phyloP scores from a whole-genome alignment of 2,329 filamentous ascomycete species.

The Beauveria bassiana region DNA sequence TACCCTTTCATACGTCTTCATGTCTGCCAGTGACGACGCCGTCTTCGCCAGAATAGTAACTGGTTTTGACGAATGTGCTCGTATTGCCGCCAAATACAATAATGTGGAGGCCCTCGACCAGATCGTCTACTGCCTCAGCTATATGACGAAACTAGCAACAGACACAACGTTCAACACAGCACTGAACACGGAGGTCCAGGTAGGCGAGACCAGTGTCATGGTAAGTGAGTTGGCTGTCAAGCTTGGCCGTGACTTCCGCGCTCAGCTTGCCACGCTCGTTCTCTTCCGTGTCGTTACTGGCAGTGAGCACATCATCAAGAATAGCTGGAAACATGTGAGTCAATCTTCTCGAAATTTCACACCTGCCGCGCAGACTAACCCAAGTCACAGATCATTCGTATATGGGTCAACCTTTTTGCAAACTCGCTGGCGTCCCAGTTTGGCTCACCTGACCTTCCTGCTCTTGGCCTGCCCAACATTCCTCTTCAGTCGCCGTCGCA shows the following conservation, averaged over 20 bases:
- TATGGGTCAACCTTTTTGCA: slow-evolving; percentile 91
- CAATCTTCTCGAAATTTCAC: background rate
- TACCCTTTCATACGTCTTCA: slow-evolving; percentile 95
- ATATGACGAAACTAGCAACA: slow-evolving; percentile 81
- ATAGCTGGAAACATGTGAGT: slow-evolving; percentile 73
- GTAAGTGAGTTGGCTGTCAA: slow-evolving; percentile 96
- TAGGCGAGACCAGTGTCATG: slow-evolving; percentile 89
- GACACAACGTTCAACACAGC: slow-evolving; percentile 71
- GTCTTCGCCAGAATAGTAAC: slow-evolving; percentile 91
- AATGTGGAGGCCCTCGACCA: slow-evolving; percentile 84
- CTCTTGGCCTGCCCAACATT: slow-evolving; percentile 69
- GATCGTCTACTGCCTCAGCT: slow-evolving; percentile 81
- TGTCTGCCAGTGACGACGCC: slow-evolving; percentile 93
- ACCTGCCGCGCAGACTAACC: slow-evolving; percentile 27
- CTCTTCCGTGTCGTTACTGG: slow-evolving; percentile 85
- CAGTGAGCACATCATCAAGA: slow-evolving; percentile 67
- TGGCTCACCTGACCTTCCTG: slow-evolving; percentile 54
- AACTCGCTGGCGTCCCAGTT: slow-evolving; percentile 87
- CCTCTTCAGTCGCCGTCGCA: slow-evolving; percentile 87
- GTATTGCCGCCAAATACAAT: slow-evolving; percentile 78
- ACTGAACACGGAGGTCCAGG: slow-evolving; percentile 93
- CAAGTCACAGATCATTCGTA: slow-evolving; percentile 63
- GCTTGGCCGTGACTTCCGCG: slow-evolving; percentile 87
- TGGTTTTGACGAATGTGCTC: slow-evolving; percentile 92
- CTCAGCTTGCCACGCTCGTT: slow-evolving; percentile 90